A percentile compares a stretch with the other conserved stretches of the same genome.
These are phyloP conservation scores for Sporothrix euskadiensis DNA, from an alignment of 2,329 filamentous ascomycete genomes.

Conservation along the genomic window DNA sequence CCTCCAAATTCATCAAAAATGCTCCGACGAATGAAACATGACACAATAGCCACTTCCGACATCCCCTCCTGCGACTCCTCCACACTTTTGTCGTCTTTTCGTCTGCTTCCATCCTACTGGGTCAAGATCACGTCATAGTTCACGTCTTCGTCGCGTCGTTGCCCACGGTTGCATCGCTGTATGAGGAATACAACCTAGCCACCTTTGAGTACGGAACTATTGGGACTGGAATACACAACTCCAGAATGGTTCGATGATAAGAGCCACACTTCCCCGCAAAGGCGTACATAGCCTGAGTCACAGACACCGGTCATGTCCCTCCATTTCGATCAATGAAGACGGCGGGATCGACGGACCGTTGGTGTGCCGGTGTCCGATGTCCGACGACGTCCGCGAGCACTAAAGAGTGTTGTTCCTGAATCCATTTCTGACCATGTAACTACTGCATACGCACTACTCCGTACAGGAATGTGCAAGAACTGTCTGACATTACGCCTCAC, in stretches of 20 bases:
- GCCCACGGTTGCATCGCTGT: neutral
- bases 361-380: neutral
- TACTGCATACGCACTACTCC: neutral
- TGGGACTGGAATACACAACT: neutral
- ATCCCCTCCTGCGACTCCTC: neutral
- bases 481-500: neutral
- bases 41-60: neutral
- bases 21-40: neutral
- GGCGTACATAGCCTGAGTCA: neutral
- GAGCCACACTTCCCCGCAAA: neutral
- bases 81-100: neutral
- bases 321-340: neutral
- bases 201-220: no score
- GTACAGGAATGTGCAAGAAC: neutral
- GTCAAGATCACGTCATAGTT: neutral
- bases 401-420: neutral
- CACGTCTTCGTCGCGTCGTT: conserved; percentile 4
- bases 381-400: neutral
- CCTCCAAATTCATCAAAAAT: neutral
- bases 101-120: neutral
- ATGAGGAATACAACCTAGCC: neutral
- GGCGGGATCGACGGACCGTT: neutral
- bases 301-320: neutral
- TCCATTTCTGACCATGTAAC: neutral
- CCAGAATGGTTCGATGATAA: neutral